phyloP scores from a whole-genome alignment of 164 flowering plant genomes.

The Umbilicus rupestris region DNA sequence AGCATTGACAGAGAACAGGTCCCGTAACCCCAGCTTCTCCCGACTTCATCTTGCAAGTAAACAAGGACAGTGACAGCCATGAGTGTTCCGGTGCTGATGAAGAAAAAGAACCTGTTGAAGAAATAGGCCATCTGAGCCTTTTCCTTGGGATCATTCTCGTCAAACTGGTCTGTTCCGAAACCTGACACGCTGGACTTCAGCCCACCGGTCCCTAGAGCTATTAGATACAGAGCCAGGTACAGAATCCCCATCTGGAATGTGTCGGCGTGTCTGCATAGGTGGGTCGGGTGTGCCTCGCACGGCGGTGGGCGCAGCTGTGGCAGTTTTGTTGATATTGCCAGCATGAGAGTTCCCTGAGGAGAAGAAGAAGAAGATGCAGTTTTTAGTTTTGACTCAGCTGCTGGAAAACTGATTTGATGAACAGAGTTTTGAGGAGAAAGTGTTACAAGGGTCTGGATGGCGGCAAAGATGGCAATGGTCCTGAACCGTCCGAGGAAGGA shows the following conservation, averaged over 20 bases:
- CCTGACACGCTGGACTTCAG: slow-evolving; percentile 87
- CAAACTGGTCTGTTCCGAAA: slow-evolving; percentile 85
- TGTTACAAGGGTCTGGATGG: slow-evolving; percentile 46
- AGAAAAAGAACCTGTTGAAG: slow-evolving; percentile 78
- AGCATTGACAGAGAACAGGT: slow-evolving; percentile 55
- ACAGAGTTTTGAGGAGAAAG: too few species aligned
- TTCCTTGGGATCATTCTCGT: slow-evolving; percentile 65
- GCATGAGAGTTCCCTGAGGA: slow-evolving; percentile 64
- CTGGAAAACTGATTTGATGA: background rate
- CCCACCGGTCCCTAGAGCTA: slow-evolving; percentile 87
- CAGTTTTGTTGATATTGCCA: slow-evolving; percentile 45
- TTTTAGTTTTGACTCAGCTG: background rate
- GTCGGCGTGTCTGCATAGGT: slow-evolving; percentile 41
- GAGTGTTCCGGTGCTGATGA: slow-evolving; percentile 63
- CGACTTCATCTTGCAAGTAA: slow-evolving; percentile 74
- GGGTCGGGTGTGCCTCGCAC: slow-evolving; percentile 19
- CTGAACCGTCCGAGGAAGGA: slow-evolving; percentile 72
- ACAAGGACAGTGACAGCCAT: slow-evolving; percentile 79
- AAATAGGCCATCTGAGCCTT: slow-evolving; percentile 64
- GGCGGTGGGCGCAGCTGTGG: slow-evolving; percentile 70
- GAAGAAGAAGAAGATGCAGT: slow-evolving; percentile 11
- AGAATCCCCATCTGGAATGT: slow-evolving; percentile 65
- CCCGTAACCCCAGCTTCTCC: slow-evolving; percentile 76
- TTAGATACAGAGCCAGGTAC: slow-evolving; percentile 52
- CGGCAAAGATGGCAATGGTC: slow-evolving; percentile 62